phyloP scores from a whole-genome alignment of 2,329 filamentous ascomycete genomes.

The Aspergillus sp. region DNA sequence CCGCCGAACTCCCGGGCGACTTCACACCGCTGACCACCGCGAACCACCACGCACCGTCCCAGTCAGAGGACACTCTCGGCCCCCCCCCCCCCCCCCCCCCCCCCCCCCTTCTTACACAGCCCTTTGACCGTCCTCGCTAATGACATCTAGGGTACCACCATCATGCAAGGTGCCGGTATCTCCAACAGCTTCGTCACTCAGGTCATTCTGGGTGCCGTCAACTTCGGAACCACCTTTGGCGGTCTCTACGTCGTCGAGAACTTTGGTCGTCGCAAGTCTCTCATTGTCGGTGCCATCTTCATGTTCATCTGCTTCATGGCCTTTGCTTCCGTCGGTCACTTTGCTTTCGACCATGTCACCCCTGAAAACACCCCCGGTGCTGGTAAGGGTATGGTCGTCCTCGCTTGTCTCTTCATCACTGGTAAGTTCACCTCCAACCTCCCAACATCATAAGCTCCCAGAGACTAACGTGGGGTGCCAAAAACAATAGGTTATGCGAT shows the following conservation, averaged over 20 bases:
- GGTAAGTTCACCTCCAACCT: background rate
- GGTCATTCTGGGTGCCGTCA: conserved; percentile 60
- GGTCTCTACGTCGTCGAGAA: conserved; percentile 64
- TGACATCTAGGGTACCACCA: conserved; percentile 30
- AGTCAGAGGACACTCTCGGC: conserved; percentile 25
- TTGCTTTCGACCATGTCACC: conserved; percentile 29
- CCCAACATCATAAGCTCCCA: background rate
- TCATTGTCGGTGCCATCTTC: conserved; percentile 61
- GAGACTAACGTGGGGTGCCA: background rate
- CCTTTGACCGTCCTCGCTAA: conserved; percentile 8
- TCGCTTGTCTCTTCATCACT: conserved; percentile 65
- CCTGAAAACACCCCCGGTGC: conserved; percentile 41
- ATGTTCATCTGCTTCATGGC: conserved; percentile 60
- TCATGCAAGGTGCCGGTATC: conserved; percentile 59
- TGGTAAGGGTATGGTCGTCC: conserved; percentile 63
- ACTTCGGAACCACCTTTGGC: conserved; percentile 59
- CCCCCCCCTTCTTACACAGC: background rate
- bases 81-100: background rate
- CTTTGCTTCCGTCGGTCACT: conserved; percentile 53
- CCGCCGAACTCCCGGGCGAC: conserved; percentile 45
- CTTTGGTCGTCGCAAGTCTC: conserved; percentile 60
- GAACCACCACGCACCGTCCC: conserved; percentile 7
- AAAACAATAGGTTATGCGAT: conserved; percentile 49
- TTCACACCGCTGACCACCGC: conserved; percentile 22
- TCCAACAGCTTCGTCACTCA: conserved; percentile 58